Conservation (phyloP, 768 basidiomycete genomes). For the button mushroom (Agaricus bisporus) region DNA sequence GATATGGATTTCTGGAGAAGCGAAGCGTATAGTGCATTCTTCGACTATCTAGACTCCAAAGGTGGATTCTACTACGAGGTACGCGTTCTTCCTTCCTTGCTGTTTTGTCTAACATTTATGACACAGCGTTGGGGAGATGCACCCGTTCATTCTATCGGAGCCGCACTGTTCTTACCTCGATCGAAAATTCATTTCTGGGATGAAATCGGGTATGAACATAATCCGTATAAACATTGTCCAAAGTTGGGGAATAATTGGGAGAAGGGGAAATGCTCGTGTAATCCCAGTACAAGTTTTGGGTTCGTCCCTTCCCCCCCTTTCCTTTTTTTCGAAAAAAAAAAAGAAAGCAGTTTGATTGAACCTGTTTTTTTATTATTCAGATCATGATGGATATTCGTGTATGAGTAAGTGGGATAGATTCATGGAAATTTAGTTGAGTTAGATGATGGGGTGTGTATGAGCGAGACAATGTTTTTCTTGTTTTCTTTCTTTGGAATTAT, state of each 20-base stretch:
- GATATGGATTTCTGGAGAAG: slow-evolving; percentile 60
- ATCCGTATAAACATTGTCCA: slow-evolving; percentile 69
- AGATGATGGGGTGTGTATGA: background rate
- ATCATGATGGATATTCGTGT: slow-evolving; percentile 55
- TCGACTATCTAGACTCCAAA: slow-evolving; percentile 51
- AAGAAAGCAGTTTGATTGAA: background rate
- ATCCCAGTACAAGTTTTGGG: slow-evolving; percentile 54
- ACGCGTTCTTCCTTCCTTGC: slow-evolving; percentile 15
- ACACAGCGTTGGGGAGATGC: slow-evolving; percentile 50
- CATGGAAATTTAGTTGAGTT: slow-evolving; percentile 12
- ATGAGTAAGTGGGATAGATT: slow-evolving; percentile 46
- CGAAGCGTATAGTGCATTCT: slow-evolving; percentile 62
- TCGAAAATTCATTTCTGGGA: slow-evolving; percentile 65
- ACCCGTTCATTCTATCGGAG: slow-evolving; percentile 65
- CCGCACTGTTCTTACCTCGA: slow-evolving; percentile 53
- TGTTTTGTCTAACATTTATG: background rate
- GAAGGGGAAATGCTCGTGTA: slow-evolving; percentile 61
- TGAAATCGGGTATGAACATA: slow-evolving; percentile 74
- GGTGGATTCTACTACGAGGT: slow-evolving; percentile 71
- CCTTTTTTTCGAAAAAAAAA: background rate
- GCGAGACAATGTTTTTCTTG: background rate
- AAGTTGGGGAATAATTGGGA: slow-evolving; percentile 38
- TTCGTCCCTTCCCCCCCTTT: slow-evolving; percentile 21
- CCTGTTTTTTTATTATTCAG: slow-evolving; percentile 21
- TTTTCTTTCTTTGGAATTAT: no score